Percentiles rank a stretch among this genome's conserved stretches.
Conservation (phyloP, 2,329 filamentous ascomycete species). For the Pseudogymnoascus sp. region DNA sequence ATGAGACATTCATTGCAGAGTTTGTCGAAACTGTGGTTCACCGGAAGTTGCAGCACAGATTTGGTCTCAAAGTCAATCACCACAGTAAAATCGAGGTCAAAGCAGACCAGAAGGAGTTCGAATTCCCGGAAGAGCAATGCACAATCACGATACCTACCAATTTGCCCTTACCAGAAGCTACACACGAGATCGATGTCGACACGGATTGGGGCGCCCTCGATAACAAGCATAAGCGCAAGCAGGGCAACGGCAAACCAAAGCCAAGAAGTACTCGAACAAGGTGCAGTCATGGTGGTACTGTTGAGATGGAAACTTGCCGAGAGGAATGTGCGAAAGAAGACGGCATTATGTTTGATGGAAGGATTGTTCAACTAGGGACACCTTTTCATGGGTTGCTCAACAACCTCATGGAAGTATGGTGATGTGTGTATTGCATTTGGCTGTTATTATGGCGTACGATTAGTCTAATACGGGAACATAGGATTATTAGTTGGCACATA, state of each 20-base stretch:
- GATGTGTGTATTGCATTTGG: not conserved
- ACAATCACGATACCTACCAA: not conserved
- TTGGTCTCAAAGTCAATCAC: not conserved
- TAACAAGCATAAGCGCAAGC: not conserved
- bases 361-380: not conserved
- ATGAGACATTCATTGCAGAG: not conserved
- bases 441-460: not conserved
- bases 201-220: not conserved
- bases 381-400: not conserved
- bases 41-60: not conserved
- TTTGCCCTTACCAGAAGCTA: not conserved
- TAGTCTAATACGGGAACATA: not conserved
- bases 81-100: not conserved
- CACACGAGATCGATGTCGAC: not conserved
- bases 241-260: not conserved
- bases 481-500: not conserved
- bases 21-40: not conserved
- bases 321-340: not conserved
- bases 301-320: not conserved
- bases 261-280: not conserved
- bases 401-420: not conserved
- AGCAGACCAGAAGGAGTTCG: not conserved
- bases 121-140: not conserved
- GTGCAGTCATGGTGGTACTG: not conserved
- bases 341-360: not conserved